Evolutionary conservation across 192 early-diverging fungal genomes (phyloP).

Genomic region (Mortierella claussenii): DNA sequence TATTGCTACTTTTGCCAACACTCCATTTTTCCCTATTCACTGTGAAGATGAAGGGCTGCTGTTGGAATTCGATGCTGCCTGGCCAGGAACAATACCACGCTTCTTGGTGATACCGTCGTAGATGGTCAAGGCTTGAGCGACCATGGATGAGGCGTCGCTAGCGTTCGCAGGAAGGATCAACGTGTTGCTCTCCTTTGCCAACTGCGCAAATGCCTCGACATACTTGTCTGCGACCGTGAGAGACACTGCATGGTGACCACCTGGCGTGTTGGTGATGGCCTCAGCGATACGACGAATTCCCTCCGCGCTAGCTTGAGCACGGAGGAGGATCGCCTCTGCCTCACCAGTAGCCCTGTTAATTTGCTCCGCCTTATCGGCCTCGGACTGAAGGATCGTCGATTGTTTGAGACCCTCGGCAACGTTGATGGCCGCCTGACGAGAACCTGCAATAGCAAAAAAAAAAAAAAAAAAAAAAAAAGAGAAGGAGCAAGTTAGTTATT

Average conservation of each 20-base stretch:
- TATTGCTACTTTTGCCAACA: too few species aligned
- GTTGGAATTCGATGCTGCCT: background rate
- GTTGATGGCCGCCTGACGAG: slow-evolving; percentile 94
- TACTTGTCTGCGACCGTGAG: slow-evolving; percentile 96
- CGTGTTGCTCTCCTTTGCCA: slow-evolving; percentile 94
- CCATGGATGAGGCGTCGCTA: slow-evolving; percentile 88
- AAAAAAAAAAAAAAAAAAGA: background rate
- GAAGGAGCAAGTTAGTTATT: background rate
- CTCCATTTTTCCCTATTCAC: too few species aligned
- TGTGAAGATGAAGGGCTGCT: too few species aligned
- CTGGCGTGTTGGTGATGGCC: slow-evolving; percentile 72
- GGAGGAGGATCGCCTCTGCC: slow-evolving; percentile 87
- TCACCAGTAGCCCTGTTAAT: slow-evolving; percentile 93
- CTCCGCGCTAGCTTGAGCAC: slow-evolving; percentile 82
- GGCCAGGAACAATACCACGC: slow-evolving; percentile 14
- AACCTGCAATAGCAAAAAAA: slow-evolving; percentile 44
- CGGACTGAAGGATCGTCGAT: slow-evolving; percentile 91
- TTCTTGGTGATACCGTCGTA: slow-evolving; percentile 62
- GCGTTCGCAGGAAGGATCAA: slow-evolving; percentile 88
- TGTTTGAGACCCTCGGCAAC: slow-evolving; percentile 96
- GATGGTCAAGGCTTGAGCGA: slow-evolving; percentile 78
- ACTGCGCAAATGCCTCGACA: slow-evolving; percentile 90
- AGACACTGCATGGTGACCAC: slow-evolving; percentile 86
- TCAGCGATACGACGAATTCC: slow-evolving; percentile 84
- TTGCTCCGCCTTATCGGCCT: slow-evolving; percentile 89